phyloP scores from a whole-genome alignment of 768 basidiomycete genomes.

The Agrocybe praecox region DNA sequence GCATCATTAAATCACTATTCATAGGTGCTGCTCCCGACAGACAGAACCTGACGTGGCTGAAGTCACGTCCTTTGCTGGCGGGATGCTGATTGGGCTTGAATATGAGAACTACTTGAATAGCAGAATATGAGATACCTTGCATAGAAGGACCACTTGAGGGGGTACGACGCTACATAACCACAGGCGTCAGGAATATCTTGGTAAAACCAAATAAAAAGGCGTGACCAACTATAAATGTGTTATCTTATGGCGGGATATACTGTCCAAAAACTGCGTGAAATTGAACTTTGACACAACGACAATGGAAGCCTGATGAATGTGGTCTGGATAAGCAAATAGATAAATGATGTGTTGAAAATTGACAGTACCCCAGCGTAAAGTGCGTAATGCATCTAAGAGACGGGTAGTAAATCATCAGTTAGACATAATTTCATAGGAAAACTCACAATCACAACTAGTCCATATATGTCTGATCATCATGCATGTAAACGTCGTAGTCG shows the following conservation, averaged over 20 bases:
- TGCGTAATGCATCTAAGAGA: conserved; percentile 48
- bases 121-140: conserved; percentile 48
- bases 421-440: not conserved
- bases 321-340: not conserved
- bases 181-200: not conserved
- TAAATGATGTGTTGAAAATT: not conserved
- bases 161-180: conserved; percentile 53
- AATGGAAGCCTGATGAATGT: conserved; percentile 43
- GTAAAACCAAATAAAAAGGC: not conserved
- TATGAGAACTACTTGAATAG: not conserved
- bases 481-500: not conserved
- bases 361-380: conserved; percentile 53
- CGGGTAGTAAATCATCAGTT: not conserved
- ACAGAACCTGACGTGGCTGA: conserved; percentile 53
- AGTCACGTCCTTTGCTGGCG: conserved; percentile 47
- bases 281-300: conserved; percentile 70
- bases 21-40: conserved; percentile 68
- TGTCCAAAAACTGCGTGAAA: conserved; percentile 55
- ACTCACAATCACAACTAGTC: conserved; percentile 57
- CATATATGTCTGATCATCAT: conserved; percentile 52
- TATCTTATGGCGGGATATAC: conserved; percentile 54
- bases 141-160: conserved; percentile 66
- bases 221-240: conserved; percentile 56
- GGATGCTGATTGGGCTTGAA: conserved; percentile 43
- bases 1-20: conserved; percentile 53